phyloP scores from a whole-genome alignment of 352 stramenopile species.

The Globisporangium spiculum region DNA sequence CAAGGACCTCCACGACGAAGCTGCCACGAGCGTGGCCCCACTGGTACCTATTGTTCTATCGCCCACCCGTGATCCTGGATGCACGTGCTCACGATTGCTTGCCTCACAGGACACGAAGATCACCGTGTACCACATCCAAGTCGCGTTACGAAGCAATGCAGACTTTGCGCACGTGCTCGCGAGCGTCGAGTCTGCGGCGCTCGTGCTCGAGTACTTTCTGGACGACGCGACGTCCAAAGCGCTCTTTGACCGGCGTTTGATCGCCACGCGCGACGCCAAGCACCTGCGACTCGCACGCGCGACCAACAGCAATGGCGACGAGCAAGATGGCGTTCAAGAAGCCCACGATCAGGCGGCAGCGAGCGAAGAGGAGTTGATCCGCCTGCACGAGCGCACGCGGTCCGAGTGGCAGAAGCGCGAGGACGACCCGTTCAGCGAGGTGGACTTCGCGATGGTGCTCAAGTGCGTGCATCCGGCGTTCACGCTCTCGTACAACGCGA shows the following conservation, averaged over 20 bases:
- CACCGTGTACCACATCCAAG: constrained; percentile 50
- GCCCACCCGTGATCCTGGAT: not conserved
- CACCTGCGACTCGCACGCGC: constrained; percentile 23
- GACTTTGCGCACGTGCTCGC: constrained; percentile 37
- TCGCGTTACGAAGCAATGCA: constrained; percentile 41
- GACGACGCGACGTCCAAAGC: constrained; percentile 44
- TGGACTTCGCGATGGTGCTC: constrained; percentile 57
- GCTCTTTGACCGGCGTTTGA: constrained; percentile 38
- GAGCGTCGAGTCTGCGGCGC: constrained; percentile 29
- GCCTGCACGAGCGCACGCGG: constrained; percentile 39
- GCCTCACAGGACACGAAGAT: constrained; percentile 40
- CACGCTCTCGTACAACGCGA: constrained; percentile 56
- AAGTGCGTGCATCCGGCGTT: constrained; percentile 61
- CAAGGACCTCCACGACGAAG: constrained; percentile 38
- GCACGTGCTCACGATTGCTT: not conserved
- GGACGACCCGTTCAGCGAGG: constrained; percentile 55
- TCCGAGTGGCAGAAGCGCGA: constrained; percentile 57
- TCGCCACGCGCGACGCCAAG: constrained; percentile 43
- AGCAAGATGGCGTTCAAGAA: not conserved
- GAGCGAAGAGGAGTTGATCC: constrained; percentile 41
- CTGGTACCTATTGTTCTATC: constrained; percentile 17
- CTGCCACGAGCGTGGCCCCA: constrained; percentile 22
- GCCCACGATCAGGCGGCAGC: not conserved
- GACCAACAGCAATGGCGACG: not conserved
- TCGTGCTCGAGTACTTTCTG: constrained; percentile 50